Evolutionary conservation across 257 asterid genomes (phyloP), one percentile per base, ranked within the genome.

Genomic region (Capsicum chinense): DNA sequence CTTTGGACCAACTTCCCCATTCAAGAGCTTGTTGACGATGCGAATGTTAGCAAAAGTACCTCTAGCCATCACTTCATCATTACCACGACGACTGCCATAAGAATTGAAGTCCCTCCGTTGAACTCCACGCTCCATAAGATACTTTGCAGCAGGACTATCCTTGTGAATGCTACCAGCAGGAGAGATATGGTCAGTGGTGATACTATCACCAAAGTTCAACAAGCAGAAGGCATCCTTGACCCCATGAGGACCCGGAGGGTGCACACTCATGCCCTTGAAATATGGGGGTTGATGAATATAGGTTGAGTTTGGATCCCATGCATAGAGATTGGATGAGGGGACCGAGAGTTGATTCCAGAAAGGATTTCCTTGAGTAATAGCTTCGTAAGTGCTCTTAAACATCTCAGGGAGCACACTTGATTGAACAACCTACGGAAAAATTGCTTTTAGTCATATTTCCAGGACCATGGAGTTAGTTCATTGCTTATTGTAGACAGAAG

Each of bases 91-190:
- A 79, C 99, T 94, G 59, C 99, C 99, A 76, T 95, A 95, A 74
- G 98, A 94, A 89, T 95, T 95, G 87, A 95, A 95, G 84, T 95
- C 98, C 89, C 79, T 94, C n/a, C 94, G 88, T 70, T 95, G 95
- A 83, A 95, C 98, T 9, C 99, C 99, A 60, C 88, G 94, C 52
- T 94, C 98, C 85, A 92, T 85, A 86, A 95, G 90, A 86, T 85
- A 94, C 90, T 90, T 94, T 0, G 99, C 99, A 80, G 99, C 94
- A 21, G 99, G 97, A 83, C 98, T 95, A 70, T 95, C 98, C 83
- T 92, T 95, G 80, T 95, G 97, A 86, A 94, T 94, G 82, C 98
- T 94, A 80, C 99, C 99, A 60, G 98, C 98, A 19, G 99, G 99
- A 52, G 99, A 95, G 76, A 95, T 95, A 84, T 95, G 99, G 74